Evolutionary conservation across 2,329 filamentous ascomycete genomes (phyloP).

Genomic region (Plenodomus lindquistii): DNA sequence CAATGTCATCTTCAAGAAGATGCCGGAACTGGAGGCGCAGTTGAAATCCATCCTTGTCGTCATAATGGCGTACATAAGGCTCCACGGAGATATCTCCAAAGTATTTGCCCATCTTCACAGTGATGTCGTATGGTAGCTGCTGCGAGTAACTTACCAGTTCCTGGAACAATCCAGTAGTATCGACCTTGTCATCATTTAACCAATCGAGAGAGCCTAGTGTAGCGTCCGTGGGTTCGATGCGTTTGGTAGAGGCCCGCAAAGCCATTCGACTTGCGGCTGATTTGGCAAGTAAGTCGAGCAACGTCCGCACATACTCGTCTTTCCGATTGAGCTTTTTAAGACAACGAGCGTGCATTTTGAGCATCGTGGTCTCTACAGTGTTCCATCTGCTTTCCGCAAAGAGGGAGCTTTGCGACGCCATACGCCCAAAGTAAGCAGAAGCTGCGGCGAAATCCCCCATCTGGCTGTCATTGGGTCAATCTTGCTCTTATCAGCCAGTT

Average conservation of each 20-base stretch:
- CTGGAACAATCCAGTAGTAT: slow-evolving; percentile 42
- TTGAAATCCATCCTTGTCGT: slow-evolving; percentile 74
- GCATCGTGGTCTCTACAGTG: slow-evolving; percentile 77
- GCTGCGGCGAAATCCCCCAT: slow-evolving; percentile 74
- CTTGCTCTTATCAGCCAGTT: neutral
- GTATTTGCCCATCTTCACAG: slow-evolving; percentile 71
- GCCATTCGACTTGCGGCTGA: slow-evolving; percentile 51
- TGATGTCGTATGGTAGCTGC: slow-evolving; percentile 63
- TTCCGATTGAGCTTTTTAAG: slow-evolving; percentile 74
- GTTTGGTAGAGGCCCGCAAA: slow-evolving; percentile 25
- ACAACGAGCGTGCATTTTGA: slow-evolving; percentile 83
- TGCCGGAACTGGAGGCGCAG: slow-evolving; percentile 71
- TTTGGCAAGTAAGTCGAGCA: slow-evolving; percentile 74
- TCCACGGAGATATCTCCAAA: slow-evolving; percentile 72
- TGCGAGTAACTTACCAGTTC: slow-evolving; percentile 55
- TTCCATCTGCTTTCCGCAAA: slow-evolving; percentile 81
- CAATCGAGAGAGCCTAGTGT: slow-evolving; percentile 27
- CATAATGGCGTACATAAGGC: slow-evolving; percentile 69
- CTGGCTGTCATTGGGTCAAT: slow-evolving; percentile 46
- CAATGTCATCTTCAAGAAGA: slow-evolving; percentile 71
- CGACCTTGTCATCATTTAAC: slow-evolving; percentile 45
- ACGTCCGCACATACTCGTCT: slow-evolving; percentile 77
- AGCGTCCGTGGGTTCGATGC: slow-evolving; percentile 8
- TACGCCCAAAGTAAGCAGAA: slow-evolving; percentile 74
- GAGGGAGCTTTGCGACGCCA: slow-evolving; percentile 58